phyloP scores from a whole-genome alignment of 1,139 yeast genomes.

The Blastobotrys persicus region DNA sequence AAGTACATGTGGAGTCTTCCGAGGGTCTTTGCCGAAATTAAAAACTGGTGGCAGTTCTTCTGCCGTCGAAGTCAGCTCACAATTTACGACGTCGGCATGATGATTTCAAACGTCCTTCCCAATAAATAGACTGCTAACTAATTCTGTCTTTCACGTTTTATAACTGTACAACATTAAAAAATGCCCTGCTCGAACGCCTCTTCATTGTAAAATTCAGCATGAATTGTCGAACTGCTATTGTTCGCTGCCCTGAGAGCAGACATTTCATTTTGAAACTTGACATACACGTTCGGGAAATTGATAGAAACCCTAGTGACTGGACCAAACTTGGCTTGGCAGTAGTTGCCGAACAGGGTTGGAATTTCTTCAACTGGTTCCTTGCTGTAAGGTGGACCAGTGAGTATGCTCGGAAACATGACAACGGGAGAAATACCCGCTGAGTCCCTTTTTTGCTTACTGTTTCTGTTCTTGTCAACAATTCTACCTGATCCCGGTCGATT shows the following conservation, averaged over 20 bases:
- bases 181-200: background rate
- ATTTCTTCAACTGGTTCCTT: too few species aligned
- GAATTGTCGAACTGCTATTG: background rate
- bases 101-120: conserved; percentile 8
- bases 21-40: conserved; percentile 23
- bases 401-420: too few species aligned
- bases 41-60: conserved; percentile 52
- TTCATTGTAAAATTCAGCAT: conserved; percentile 2
- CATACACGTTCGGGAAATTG: conserved; percentile 12
- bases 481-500: conserved; percentile 23
- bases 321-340: conserved; percentile 10
- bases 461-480: conserved; percentile 21
- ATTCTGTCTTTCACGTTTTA: too few species aligned
- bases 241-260: conserved; percentile 9
- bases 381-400: too few species aligned
- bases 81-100: conserved; percentile 50
- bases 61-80: conserved; percentile 52
- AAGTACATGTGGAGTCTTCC: conserved; percentile 37
- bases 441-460: too few species aligned
- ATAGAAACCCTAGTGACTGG: conserved; percentile 16
- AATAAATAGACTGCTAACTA: background rate
- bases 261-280: conserved; percentile 14
- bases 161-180: too few species aligned
- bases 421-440: too few species aligned
- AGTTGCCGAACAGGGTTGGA: conserved; percentile 14